Base-by-base conservation (phyloP, 1,139 yeast genomes). In the Suhomyces maxii region DNA sequence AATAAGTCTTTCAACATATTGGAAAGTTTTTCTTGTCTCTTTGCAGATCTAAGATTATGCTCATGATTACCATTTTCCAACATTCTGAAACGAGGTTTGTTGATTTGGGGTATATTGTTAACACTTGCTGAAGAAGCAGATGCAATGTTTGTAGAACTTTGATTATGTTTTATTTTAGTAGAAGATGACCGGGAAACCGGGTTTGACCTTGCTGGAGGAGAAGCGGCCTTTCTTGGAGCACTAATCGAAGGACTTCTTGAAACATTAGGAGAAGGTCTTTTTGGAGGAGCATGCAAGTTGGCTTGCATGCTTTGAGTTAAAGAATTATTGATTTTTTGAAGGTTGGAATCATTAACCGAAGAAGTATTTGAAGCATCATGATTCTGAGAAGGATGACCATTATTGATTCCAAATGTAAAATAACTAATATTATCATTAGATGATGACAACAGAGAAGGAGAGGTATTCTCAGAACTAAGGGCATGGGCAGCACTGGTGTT, bases 1-100 rank as follows among this genome's bases (percentile, higher is more conserved):
- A 91, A 68, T 53, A 89, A 75, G 60, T 89, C 96, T 56, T 89
- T 89, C 54, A 93, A 76, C 96, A 91, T 88, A 51, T 84, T 83
- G 14, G 89, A 80, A 41, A 91, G 73, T 62, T 89, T 90, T 61
- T 91, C 98, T 64, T 90, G 97, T 54, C 98, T 79, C 59, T 85
- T 83, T 9, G 91, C 84, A 39, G 86, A 82, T 50, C 83, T 78
- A 53, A 91, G 73, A 60, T 82, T 83, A 65, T 91, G 98, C 57
- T 83, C 89, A 64, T 91, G 98, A 10, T 68, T 53, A 3, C 95
- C 91, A 53, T 83, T 83, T 41, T 83, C 89, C 44, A 71, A 63
- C 61, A 83, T 68, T 35, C 66, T 58, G 57, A 84, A 83, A 37
- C 89, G 58, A 1, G 82, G 79, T 44, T 63, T 63, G 13, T 26